A percentile compares a stretch with the other conserved stretches of the same genome.
Conservation (phyloP, 345 rosid species). For the Camelina laxa region DNA sequence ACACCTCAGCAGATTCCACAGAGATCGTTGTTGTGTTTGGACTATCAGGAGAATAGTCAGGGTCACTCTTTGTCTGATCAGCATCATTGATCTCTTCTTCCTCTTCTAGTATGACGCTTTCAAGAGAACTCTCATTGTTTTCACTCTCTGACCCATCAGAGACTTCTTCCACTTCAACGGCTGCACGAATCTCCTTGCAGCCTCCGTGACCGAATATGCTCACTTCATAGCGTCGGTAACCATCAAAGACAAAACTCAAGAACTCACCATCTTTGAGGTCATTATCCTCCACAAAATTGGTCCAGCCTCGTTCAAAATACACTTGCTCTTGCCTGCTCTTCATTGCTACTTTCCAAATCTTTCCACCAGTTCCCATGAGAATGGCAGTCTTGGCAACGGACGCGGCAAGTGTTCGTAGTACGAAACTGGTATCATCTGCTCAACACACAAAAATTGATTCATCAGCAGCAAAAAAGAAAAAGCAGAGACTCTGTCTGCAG, state of each 20-base stretch:
- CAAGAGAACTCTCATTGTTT: background rate
- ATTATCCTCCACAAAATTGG: background rate
- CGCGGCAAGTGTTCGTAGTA: slow-evolving; percentile 13
- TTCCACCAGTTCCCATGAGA: slow-evolving; percentile 9
- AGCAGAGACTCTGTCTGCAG: background rate
- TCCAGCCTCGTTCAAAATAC: slow-evolving; percentile 20
- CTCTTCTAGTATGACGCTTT: background rate
- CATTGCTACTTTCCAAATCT: slow-evolving; percentile 10
- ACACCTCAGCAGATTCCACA: background rate
- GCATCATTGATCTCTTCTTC: background rate
- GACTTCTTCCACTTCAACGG: background rate
- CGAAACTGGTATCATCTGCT: background rate
- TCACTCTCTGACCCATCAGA: background rate
- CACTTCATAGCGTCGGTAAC: slow-evolving; percentile 8
- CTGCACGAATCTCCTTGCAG: slow-evolving; percentile 21
- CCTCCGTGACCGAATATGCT: background rate
- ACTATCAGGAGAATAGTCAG: background rate
- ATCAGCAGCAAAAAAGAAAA: background rate
- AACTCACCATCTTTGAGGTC: slow-evolving; percentile 8
- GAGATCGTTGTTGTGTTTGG: background rate
- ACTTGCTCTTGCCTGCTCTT: background rate
- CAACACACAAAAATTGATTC: background rate
- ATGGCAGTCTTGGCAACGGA: background rate
- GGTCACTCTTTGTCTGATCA: background rate
- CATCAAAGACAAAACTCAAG: slow-evolving; percentile 11